Evolutionary conservation across 2,329 filamentous ascomycete genomes (phyloP).

Genomic region (Phialemonium atrogriseum): DNA sequence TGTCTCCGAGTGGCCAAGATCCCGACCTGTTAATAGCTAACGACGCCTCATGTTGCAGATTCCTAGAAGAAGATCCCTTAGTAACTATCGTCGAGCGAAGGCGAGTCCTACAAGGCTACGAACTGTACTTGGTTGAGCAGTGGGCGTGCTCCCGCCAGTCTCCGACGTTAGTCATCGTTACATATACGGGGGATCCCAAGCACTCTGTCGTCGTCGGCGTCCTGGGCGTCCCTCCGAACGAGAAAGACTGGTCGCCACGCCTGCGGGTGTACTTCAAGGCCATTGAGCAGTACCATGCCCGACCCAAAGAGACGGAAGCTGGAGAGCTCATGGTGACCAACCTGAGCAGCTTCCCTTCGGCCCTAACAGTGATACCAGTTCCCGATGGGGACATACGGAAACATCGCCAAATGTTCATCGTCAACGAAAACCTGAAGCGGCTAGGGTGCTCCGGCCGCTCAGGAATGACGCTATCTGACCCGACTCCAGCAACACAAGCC

Average conservation of each 20-base stretch:
- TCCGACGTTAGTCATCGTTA: conserved; percentile 85
- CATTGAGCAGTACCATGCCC: conserved; percentile 75
- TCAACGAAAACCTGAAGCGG: conserved; percentile 90
- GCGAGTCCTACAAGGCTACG: conserved; percentile 69
- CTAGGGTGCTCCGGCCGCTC: conserved; percentile 86
- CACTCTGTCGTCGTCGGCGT: conserved; percentile 75
- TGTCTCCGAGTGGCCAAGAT: conserved; percentile 9
- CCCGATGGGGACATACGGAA: conserved; percentile 77
- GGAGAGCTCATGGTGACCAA: conserved; percentile 93
- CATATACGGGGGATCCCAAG: conserved; percentile 79
- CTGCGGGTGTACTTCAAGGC: conserved; percentile 80
- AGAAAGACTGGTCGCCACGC: conserved; percentile 69
- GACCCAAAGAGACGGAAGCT: conserved; percentile 70
- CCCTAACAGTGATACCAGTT: conserved; percentile 82
- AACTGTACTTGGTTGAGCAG: conserved; percentile 91
- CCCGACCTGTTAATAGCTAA: conserved; percentile 1
- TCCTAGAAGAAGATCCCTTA: conserved; percentile 76
- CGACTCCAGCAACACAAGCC: conserved; percentile 72
- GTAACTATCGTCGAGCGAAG: conserved; percentile 68
- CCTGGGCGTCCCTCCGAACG: conserved; percentile 72
- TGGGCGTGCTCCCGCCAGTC: conserved; percentile 91
- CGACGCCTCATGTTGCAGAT: conserved; percentile 34
- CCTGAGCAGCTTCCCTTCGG: conserved; percentile 82
- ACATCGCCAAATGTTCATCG: conserved; percentile 76
- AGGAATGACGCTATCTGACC: conserved; percentile 70